Percentiles rank a stretch among this genome's conserved stretches.
Evolutionary conservation across 2,329 filamentous ascomycete genomes (phyloP).

Genomic region (Fusarium keratoplasticum): DNA sequence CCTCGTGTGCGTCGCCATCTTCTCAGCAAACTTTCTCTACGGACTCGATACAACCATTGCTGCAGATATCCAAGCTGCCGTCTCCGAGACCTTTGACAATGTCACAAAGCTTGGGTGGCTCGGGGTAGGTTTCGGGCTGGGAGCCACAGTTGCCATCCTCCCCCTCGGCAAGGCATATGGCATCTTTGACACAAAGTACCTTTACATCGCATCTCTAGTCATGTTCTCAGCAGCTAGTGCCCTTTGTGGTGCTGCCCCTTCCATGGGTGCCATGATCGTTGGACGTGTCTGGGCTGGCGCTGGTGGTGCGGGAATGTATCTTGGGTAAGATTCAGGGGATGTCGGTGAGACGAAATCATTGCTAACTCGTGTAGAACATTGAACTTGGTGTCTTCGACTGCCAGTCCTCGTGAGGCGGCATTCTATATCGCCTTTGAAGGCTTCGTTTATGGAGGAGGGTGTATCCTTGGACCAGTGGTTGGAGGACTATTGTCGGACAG

Average conservation of each 20-base stretch:
- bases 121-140: slow-evolving; percentile 31
- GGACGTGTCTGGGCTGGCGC: slow-evolving; percentile 57
- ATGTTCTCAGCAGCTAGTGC: slow-evolving; percentile 47
- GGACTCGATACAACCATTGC: slow-evolving; percentile 36
- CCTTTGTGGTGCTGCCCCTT: slow-evolving; percentile 57
- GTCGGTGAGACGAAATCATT: neutral
- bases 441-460: slow-evolving; percentile 54
- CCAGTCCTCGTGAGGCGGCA: slow-evolving; percentile 36
- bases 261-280: slow-evolving; percentile 59
- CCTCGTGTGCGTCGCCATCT: slow-evolving; percentile 32
- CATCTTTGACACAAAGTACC: slow-evolving; percentile 58
- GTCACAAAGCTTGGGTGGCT: slow-evolving; percentile 36
- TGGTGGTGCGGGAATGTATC: slow-evolving; percentile 49
- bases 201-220: slow-evolving; percentile 44
- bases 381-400: slow-evolving; percentile 18
- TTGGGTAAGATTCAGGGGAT: slow-evolving; percentile 18
- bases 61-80: slow-evolving; percentile 29
- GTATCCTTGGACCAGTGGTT: slow-evolving; percentile 44
- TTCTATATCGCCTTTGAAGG: slow-evolving; percentile 44
- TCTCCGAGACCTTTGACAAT: slow-evolving; percentile 32
- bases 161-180: slow-evolving; percentile 34
- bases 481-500: slow-evolving; percentile 41
- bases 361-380: slow-evolving; percentile 19
- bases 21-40: slow-evolving; percentile 36
- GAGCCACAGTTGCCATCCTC: slow-evolving; percentile 30